Evolutionary conservation across 2,329 filamentous ascomycete species (phyloP).

Genomic region (Hypoxylon sp.): DNA sequence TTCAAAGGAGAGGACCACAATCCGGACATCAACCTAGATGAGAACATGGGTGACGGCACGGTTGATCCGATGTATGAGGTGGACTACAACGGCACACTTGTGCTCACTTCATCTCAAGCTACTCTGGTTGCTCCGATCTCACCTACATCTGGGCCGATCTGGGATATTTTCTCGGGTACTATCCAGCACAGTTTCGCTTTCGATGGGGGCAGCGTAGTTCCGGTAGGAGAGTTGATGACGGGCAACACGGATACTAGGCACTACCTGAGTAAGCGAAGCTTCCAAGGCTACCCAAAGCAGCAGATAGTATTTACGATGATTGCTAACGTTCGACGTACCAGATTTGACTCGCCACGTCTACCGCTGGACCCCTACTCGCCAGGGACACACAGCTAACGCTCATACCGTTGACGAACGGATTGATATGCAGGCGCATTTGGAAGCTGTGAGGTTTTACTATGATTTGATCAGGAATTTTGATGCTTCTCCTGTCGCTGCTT

Average conservation of each 20-base stretch:
- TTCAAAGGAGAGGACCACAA: constrained; percentile 58
- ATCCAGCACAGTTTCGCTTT: constrained; percentile 54
- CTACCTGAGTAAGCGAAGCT: constrained; percentile 51
- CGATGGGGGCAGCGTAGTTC: constrained; percentile 52
- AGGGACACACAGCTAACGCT: constrained; percentile 50
- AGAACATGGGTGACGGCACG: constrained; percentile 36
- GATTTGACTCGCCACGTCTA: constrained; percentile 55
- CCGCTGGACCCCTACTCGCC: constrained; percentile 54
- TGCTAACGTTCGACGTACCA: constrained; percentile 35
- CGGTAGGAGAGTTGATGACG: constrained; percentile 55
- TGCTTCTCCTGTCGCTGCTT: constrained; percentile 42
- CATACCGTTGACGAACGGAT: constrained; percentile 57
- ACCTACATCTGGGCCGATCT: constrained; percentile 51
- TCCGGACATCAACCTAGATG: constrained; percentile 41
- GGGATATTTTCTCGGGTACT: constrained; percentile 52
- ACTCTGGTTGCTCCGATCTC: constrained; percentile 55
- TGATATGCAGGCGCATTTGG: constrained; percentile 56
- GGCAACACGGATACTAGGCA: constrained; percentile 56
- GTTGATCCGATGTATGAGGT: constrained; percentile 53
- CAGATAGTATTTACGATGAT: background rate
- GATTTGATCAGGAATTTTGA: constrained; percentile 56
- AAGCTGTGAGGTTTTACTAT: constrained; percentile 56
- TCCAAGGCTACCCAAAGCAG: background rate
- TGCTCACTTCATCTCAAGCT: constrained; percentile 51
- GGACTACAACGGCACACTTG: constrained; percentile 57